These are phyloP conservation scores for Pythium scleroteichum DNA, from an alignment of 352 stramenopile species.

Conservation along the genomic window DNA sequence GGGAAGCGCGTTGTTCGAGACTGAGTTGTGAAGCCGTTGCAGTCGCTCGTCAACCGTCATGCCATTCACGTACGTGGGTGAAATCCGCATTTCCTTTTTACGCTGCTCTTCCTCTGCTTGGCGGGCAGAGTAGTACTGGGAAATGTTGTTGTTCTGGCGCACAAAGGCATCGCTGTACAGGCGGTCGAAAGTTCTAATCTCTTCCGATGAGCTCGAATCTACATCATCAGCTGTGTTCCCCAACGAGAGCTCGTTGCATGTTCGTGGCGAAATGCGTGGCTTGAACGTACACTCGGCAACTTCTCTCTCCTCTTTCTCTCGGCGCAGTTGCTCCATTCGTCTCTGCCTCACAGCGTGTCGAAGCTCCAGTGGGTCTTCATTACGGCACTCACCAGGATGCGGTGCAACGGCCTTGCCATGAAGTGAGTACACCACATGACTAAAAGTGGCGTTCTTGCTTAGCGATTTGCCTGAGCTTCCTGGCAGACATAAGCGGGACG, in stretches of 20 bases:
- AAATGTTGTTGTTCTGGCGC: conserved; percentile 46
- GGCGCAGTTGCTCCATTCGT: conserved; percentile 36
- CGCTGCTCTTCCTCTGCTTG: conserved; percentile 42
- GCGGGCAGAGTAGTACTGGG: conserved; percentile 41
- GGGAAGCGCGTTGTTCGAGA: conserved; percentile 46
- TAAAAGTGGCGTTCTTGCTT: background rate
- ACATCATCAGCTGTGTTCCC: background rate
- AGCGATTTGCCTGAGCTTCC: background rate
- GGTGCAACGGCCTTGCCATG: conserved; percentile 11
- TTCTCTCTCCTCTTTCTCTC: conserved; percentile 38
- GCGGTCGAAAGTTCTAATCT: conserved; percentile 37
- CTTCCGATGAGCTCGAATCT: conserved; percentile 5
- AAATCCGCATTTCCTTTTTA: conserved; percentile 42
- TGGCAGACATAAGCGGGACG: too few species aligned
- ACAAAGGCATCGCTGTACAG: conserved; percentile 56
- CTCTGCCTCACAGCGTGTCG: conserved; percentile 28
- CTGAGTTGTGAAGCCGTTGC: conserved; percentile 36
- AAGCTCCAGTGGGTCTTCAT: conserved; percentile 35
- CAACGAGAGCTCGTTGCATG: conserved; percentile 9
- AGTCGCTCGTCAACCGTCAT: conserved; percentile 53
- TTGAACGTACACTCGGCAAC: conserved; percentile 60
- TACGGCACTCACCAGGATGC: background rate
- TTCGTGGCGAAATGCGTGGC: conserved; percentile 24
- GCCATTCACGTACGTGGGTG: conserved; percentile 50
- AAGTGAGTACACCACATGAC: conserved; percentile 12